A percentile compares a stretch with the other conserved stretches of the same genome.
Conservation (phyloP, 495 filamentous ascomycete genomes). For the Podospora tetraspora region DNA sequence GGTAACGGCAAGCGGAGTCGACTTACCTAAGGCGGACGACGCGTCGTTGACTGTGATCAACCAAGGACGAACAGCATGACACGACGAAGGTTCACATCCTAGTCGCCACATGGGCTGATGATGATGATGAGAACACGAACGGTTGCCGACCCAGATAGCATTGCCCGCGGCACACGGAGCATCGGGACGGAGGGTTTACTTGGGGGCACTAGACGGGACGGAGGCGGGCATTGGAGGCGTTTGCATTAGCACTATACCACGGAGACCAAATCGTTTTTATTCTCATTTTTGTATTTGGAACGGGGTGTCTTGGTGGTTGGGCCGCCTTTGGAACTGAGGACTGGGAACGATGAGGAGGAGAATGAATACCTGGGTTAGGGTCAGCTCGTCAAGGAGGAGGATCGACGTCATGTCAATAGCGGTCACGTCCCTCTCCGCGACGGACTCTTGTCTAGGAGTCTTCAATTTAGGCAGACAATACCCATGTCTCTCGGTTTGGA, state of each 20-base stretch:
- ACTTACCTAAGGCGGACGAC: background rate
- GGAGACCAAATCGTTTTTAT: background rate
- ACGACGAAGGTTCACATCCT: background rate
- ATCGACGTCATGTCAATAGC: too few relatives aligned
- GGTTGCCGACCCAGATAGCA: background rate
- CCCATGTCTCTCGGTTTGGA: background rate
- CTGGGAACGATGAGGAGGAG: background rate
- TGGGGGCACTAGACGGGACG: background rate
- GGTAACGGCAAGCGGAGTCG: conserved; percentile 63
- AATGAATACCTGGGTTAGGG: background rate
- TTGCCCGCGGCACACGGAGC: background rate
- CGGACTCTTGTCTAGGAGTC: background rate
- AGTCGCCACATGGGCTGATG: background rate
- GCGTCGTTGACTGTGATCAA: background rate
- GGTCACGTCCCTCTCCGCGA: too few relatives aligned
- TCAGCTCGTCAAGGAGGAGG: background rate
- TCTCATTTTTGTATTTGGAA: background rate
- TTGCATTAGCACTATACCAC: background rate
- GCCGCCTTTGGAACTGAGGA: background rate
- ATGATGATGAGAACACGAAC: background rate
- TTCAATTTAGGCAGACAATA: background rate
- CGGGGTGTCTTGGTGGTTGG: background rate
- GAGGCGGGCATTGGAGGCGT: background rate
- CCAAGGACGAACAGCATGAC: background rate
- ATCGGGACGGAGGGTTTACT: background rate